Base-by-base conservation (phyloP, 2,329 filamentous ascomycete species). In the Fusarium sp. region DNA sequence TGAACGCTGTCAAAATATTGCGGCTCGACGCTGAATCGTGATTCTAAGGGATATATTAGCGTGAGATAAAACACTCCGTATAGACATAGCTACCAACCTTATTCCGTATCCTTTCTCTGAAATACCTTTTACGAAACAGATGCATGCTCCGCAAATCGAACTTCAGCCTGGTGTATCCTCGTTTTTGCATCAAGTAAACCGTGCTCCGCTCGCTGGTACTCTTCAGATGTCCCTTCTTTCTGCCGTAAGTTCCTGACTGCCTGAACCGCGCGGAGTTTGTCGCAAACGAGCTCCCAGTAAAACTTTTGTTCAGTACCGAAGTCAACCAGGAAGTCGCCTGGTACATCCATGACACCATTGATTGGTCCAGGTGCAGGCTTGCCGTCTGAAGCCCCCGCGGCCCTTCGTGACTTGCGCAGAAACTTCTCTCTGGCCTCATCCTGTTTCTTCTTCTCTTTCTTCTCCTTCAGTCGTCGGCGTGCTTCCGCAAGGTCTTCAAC, bases 1-100 rank as follows among this genome's bases (percentile, higher is more conserved):
- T 83, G 5, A 92, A 92, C 76, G 90, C 90, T 8, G 82, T 88
- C 22, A 82, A 85, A 22, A 84, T 90, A 54, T 79, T 92, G 66
- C 75, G 79, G 18, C 76, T 83, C 22, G 64, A 78, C 22, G 75
- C 79, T 36, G 70, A 74, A 36, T 38, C 66, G 52, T 80, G 57
- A 74, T 59, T 67, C 70, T 73, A 70, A 56, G 72, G 30, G 38
- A 50, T 54, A 45, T 57, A 72, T 78, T 74, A 78, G 70, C 66
- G 63, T n/a, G 67, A 66, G 56, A 68, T 52, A 63, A 44, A 73
- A 73, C 34, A 38, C 64, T 59, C 58, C 56, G 61, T 70, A 76
- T 68, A 68, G 52, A 70, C 54, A 73, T 65, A 63, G 45, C 74
- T 77, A 74, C 74, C 74, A 52, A 66, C 66, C 67, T 60, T 66